Percentiles rank a stretch among this genome's conserved stretches.
Evolutionary conservation across 2,329 filamentous ascomycete species (phyloP).

Genomic region (Talaromyces sp.): DNA sequence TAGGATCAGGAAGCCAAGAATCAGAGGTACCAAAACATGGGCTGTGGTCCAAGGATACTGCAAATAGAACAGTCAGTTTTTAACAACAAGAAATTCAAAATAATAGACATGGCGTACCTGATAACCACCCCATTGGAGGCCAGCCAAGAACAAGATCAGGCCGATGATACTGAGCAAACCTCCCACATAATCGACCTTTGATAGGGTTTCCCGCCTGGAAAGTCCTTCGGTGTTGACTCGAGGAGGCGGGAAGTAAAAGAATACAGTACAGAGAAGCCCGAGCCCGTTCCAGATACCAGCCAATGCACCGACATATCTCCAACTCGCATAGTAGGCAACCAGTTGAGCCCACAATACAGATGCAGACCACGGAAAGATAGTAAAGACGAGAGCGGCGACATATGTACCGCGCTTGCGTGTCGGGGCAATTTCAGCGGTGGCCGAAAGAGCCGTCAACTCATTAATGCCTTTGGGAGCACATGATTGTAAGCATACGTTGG

Average conservation of each 20-base stretch:
- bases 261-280: slow-evolving; percentile 36
- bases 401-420: slow-evolving; percentile 61
- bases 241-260: slow-evolving; percentile 45
- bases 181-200: slow-evolving; percentile 49
- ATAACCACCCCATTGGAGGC: slow-evolving; percentile 50
- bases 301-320: slow-evolving; percentile 42
- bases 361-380: slow-evolving; percentile 59
- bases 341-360: slow-evolving; percentile 60
- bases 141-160: slow-evolving; percentile 46
- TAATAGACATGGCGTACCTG: slow-evolving; percentile 24
- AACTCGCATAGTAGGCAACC: slow-evolving; percentile 42
- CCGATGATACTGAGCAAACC: slow-evolving; percentile 46
- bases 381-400: slow-evolving; percentile 56
- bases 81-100: slow-evolving; percentile 4
- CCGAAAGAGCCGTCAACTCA: slow-evolving; percentile 64
- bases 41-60: slow-evolving; percentile 43
- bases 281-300: slow-evolving; percentile 40
- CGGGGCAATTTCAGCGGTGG: slow-evolving; percentile 64
- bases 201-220: slow-evolving; percentile 36
- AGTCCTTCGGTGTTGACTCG: slow-evolving; percentile 38
- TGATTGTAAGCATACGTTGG: not conserved
- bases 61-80: not conserved
- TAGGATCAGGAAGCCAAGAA: slow-evolving; percentile 41
- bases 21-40: slow-evolving; percentile 43
- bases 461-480: slow-evolving; percentile 49